Evolutionary conservation across 345 rosid species (phyloP), one percentile per base, ranked within the genome.

Genomic region (Populus simonii): DNA sequence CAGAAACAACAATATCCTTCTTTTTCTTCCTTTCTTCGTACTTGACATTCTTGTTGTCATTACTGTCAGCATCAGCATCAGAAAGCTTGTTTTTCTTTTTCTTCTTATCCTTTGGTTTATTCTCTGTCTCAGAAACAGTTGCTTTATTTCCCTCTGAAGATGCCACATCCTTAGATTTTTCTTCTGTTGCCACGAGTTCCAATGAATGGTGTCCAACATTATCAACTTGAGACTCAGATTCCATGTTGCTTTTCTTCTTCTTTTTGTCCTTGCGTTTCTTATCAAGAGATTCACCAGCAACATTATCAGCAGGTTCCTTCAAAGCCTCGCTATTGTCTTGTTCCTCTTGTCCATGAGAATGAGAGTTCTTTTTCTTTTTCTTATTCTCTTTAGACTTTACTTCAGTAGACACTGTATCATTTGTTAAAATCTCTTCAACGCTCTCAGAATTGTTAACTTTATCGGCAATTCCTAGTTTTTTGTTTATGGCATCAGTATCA

Each of bases 31-130:
- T 77, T 17, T 43, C 49, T 77, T 61, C 75, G 47, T 68, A 68
- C 49, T 79, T 79, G 43, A 23, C 51, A 36, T 39, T 79, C 75
- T 74, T 70, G 33, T 73, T 76, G 51, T 78, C 86, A n/a, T 8
- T 9, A n/a, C 63, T 57, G 63, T 57, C 63, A 67, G 62, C 16
- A 66, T 12, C 27, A 33, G 68, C 35, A 61, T 79, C 83, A 38
- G 80, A 80, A 13, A 6, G 35, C 29, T 82, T 83, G 62, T 70
- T 66, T 85, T 83, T 87, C 87, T 82, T 90, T 81, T 86, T 88
- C 81, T 80, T 89, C 79, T 87, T 86, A 84, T 89, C 86, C 78
- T 82, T 89, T 23, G 84, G 74, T 74, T 82, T 82, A 16, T 83
- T 79, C 61, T 84, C 65, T 3, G 73, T 66, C 77, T 71, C 81